These are phyloP conservation scores for Ophiocordyceps australis DNA, from an alignment of 2,329 filamentous ascomycete species.

Conservation along the genomic window DNA sequence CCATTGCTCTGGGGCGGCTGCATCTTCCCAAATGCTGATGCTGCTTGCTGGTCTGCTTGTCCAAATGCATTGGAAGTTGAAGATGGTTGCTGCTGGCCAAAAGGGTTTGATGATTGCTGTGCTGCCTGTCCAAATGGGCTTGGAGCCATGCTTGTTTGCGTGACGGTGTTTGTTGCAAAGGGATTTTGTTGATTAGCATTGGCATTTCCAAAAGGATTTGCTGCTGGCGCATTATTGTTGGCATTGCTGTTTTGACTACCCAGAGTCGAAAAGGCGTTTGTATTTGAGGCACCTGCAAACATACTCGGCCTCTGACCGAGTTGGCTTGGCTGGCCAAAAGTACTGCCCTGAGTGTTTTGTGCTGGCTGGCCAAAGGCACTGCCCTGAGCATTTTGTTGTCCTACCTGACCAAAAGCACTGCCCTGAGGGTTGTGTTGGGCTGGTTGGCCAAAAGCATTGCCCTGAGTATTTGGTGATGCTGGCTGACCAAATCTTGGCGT, in stretches of 20 bases:
- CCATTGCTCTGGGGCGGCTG: too few species aligned
- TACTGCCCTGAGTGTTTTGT: slow-evolving; percentile 9
- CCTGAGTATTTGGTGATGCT: slow-evolving; percentile 10
- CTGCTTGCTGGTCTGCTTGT: slow-evolving; percentile 2
- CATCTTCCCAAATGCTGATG: too few species aligned
- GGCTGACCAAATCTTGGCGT: slow-evolving; percentile 17
- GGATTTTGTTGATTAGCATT: slow-evolving; percentile 1
- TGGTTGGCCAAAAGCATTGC: slow-evolving; percentile 15
- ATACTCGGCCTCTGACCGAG: slow-evolving; percentile 19
- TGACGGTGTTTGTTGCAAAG: slow-evolving; percentile 8
- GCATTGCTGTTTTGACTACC: too few species aligned
- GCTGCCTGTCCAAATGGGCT: slow-evolving; percentile 11
- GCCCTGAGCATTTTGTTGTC: slow-evolving; percentile 10
- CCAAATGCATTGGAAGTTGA: slow-evolving; percentile 3
- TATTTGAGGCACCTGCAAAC: slow-evolving; percentile 12
- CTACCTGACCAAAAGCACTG: slow-evolving; percentile 15
- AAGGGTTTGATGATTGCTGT: slow-evolving; percentile 9
- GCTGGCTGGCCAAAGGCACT: slow-evolving; percentile 16
- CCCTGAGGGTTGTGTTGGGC: slow-evolving; percentile 10
- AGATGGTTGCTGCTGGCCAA: slow-evolving; percentile 8
- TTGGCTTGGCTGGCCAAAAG: slow-evolving; percentile 16
- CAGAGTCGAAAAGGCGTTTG: too few species aligned
- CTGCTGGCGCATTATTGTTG: slow-evolving; percentile 1
- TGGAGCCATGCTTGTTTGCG: slow-evolving; percentile 1
- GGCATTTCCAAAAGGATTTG: slow-evolving; percentile 3